A percentile compares a stretch with the other conserved stretches of the same genome.
phyloP scores from a whole-genome alignment of 768 basidiomycete genomes.

The Pleurotus tuoliensis region DNA sequence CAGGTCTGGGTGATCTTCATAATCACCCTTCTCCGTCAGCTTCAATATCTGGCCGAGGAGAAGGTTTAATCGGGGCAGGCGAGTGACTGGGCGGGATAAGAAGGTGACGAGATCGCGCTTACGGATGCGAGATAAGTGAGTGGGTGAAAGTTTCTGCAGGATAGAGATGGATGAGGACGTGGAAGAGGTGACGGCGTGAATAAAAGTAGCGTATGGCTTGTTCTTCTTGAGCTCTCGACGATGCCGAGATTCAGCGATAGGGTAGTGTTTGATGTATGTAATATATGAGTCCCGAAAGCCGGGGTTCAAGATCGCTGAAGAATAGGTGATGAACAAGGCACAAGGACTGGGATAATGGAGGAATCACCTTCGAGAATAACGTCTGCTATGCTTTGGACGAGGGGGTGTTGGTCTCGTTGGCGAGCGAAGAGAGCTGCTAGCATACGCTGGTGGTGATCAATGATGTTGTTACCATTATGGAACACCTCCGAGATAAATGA shows the following conservation, averaged over 20 bases:
- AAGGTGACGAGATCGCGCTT: slow-evolving; percentile 81
- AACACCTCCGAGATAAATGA: slow-evolving; percentile 81
- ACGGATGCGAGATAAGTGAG: slow-evolving; percentile 57
- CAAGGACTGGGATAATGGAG: no score
- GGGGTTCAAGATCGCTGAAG: slow-evolving; percentile 34
- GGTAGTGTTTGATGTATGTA: slow-evolving; percentile 84
- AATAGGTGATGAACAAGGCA: background rate
- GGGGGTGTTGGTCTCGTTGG: slow-evolving; percentile 81
- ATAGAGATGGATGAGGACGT: background rate
- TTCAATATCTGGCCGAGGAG: slow-evolving; percentile 69
- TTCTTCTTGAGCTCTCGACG: slow-evolving; percentile 73
- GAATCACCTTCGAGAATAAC: slow-evolving; percentile 74
- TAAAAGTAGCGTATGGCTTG: slow-evolving; percentile 60
- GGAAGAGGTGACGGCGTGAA: slow-evolving; percentile 47
- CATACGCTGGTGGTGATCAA: slow-evolving; percentile 63
- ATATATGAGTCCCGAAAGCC: slow-evolving; percentile 70
- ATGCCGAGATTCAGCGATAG: slow-evolving; percentile 78
- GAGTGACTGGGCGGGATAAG: slow-evolving; percentile 81
- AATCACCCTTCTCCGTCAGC: slow-evolving; percentile 49
- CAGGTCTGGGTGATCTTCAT: slow-evolving; percentile 67
- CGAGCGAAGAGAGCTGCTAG: slow-evolving; percentile 71
- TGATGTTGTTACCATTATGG: slow-evolving; percentile 71
- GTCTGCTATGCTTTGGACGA: slow-evolving; percentile 81
- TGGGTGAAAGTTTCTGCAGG: background rate
- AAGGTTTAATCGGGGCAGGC: slow-evolving; percentile 78